Evolutionary conservation across 257 asterid genomes (phyloP), one percentile per base, ranked within the genome.

Genomic region (Scutellaria minor): DNA sequence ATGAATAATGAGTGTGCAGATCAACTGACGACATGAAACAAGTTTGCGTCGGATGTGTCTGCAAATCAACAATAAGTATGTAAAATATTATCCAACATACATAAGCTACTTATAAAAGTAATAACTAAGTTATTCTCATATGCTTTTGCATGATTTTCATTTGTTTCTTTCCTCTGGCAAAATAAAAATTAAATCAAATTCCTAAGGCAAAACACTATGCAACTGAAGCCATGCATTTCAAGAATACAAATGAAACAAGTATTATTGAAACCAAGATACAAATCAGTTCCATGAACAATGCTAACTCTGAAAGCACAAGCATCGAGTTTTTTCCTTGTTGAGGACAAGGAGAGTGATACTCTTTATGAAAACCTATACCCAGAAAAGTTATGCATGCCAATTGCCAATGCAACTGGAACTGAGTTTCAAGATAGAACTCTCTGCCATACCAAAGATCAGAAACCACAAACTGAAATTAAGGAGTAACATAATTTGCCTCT

Each of bases 41-140:
- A 7, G 97, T 92, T 69, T 95, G 99, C n/a, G 96, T 82, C 46
- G 99, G 99, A 89, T 95, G 99, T 39, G 99, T 95, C 98, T 95
- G 95, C 86, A 92, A 70, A 77, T 79, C 80, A 83, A 74, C 58
- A 53, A 77, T 53, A 60, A 41, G 64, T 40, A 12, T 44, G 80
- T 73, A 75, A 40, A 41, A 57, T 13, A 50, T n/a, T 70, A 73
- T 64, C 58, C 35, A 75, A 71, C 31, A 64, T 58, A 8, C 14
- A 14, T 37, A 51, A 52, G 69, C 51, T 46, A 79, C 53, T 50
- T 40, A 58, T 5, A 22, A 40, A 68, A 44, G 62, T 60, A 45
- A 40, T 22, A 51, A 71, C 50, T n/a, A 39, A 63, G n/a, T 62
- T 64, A 11, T 66, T 66, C 55, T 52, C 54, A 53, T 54, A 78